A percentile compares a stretch with the other conserved stretches of the same genome.
phyloP scores from a whole-genome alignment of 768 basidiomycete species.

The Naganishia vaughanmartiniae region DNA sequence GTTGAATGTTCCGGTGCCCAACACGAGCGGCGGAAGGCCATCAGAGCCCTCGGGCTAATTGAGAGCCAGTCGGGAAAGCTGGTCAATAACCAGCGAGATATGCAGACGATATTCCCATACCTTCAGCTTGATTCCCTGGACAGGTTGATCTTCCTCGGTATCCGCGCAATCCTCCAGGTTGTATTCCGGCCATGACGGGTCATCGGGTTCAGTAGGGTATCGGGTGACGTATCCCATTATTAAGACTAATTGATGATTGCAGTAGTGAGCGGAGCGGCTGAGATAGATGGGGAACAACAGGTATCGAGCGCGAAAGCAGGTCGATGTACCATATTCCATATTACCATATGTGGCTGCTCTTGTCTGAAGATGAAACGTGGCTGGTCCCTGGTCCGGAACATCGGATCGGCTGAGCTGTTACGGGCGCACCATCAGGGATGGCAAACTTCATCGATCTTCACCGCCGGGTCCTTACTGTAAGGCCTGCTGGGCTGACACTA shows the following conservation, averaged over 20 bases:
- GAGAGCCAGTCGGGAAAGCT: too few relatives aligned
- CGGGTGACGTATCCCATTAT: slow-evolving; percentile 27
- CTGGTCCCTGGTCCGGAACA: neutral
- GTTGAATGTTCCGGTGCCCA: slow-evolving; percentile 50
- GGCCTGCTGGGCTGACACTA: too few relatives aligned
- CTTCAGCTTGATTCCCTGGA: slow-evolving; percentile 12
- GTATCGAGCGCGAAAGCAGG: neutral
- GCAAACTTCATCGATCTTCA: too few relatives aligned
- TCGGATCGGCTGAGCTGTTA: too few relatives aligned
- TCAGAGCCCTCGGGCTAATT: slow-evolving; percentile 4
- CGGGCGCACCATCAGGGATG: too few relatives aligned
- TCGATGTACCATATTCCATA: neutral
- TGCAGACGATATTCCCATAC: neutral
- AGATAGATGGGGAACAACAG: too few relatives aligned
- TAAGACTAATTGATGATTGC: neutral
- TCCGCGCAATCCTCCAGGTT: slow-evolving; percentile 15
- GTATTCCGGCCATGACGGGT: slow-evolving; percentile 19
- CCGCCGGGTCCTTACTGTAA: too few relatives aligned
- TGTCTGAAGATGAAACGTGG: slow-evolving; percentile 19
- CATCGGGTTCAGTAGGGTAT: slow-evolving; percentile 27
- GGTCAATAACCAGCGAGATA: neutral
- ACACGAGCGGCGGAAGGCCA: slow-evolving; percentile 41
- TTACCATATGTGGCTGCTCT: neutral
- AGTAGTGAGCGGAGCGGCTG: neutral
- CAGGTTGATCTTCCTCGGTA: slow-evolving; percentile 13